These are phyloP conservation scores for Marasmius sp. DNA, from an alignment of 1,284 basidiomycete species.

Conservation along the genomic window DNA sequence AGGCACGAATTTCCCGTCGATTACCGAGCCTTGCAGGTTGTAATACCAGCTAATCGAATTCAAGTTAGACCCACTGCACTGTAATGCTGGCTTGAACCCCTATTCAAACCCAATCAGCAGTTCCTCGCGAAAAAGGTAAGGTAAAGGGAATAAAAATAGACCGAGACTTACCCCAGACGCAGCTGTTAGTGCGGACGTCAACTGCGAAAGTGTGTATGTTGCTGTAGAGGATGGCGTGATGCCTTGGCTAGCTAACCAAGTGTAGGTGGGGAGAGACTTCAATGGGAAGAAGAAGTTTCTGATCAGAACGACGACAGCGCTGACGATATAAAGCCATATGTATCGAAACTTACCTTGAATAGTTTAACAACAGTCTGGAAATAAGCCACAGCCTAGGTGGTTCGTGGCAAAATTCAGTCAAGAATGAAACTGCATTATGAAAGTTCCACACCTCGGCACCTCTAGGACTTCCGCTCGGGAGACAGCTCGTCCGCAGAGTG, in stretches of 20 bases:
- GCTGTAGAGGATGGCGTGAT: constrained; percentile 62
- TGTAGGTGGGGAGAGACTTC: constrained; percentile 69
- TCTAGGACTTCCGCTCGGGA: constrained; percentile 53
- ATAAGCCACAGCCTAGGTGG: constrained; percentile 63
- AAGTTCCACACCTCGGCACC: constrained; percentile 52
- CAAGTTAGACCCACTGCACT: constrained; percentile 50
- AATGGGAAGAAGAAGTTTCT: not conserved
- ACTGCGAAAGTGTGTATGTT: constrained; percentile 58
- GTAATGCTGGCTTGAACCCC: constrained; percentile 57
- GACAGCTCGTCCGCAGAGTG: constrained; percentile 59
- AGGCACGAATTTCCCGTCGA: constrained; percentile 63
- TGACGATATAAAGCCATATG: not conserved
- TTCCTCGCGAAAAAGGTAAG: not conserved
- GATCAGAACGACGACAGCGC: not conserved
- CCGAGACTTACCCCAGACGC: constrained; percentile 41
- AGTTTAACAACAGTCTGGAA: constrained; percentile 65
- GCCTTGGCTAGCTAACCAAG: constrained; percentile 67
- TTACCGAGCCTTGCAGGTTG: constrained; percentile 62
- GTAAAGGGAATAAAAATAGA: not conserved
- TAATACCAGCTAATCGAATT: constrained; percentile 67
- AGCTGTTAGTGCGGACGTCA: constrained; percentile 56
- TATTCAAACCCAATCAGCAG: constrained; percentile 3
- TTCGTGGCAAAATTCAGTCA: not conserved
- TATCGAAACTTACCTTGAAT: constrained; percentile 48
- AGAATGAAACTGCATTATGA: constrained; percentile 3